Conservation (phyloP, 768 basidiomycete genomes). For the Kwoniella sp. region DNA sequence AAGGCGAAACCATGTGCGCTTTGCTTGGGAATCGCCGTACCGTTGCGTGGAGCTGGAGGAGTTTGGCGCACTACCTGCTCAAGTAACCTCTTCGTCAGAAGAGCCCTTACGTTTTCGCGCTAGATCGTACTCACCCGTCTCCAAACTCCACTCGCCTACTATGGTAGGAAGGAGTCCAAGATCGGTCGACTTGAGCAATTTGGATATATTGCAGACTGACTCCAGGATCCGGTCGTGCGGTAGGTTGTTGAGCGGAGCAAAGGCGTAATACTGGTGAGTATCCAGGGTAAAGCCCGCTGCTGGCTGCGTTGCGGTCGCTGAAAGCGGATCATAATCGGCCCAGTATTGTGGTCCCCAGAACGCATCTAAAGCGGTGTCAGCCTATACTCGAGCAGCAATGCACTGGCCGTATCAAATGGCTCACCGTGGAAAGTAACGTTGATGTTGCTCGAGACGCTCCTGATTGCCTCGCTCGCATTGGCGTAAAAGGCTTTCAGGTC, state of each 20-base stretch:
- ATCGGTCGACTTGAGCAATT: conserved; percentile 21
- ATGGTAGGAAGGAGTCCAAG: conserved; percentile 14
- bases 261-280: conserved; percentile 49
- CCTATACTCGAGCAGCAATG: too few relatives aligned
- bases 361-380: conserved; percentile 34
- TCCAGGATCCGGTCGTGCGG: conserved; percentile 41
- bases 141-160: conserved; percentile 50
- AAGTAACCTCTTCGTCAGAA: background rate
- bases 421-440: conserved; percentile 42
- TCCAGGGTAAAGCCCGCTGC: conserved; percentile 29
- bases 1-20: conserved; percentile 47
- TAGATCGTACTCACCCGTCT: conserved; percentile 28
- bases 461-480: conserved; percentile 16
- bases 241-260: conserved; percentile 40
- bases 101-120: background rate
- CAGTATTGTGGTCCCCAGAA: conserved; percentile 48
- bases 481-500: conserved; percentile 42
- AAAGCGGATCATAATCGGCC: conserved; percentile 35
- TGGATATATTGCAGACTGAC: conserved; percentile 42
- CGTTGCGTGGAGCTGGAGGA: conserved; percentile 21
- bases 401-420: conserved; percentile 1
- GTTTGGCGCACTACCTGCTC: conserved; percentile 20
- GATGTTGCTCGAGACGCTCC: conserved; percentile 15
- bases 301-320: conserved; percentile 3
- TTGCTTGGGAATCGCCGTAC: conserved; percentile 21